Conservation (phyloP, 2,329 filamentous ascomycete species). For the Aquanectria penicillioides region DNA sequence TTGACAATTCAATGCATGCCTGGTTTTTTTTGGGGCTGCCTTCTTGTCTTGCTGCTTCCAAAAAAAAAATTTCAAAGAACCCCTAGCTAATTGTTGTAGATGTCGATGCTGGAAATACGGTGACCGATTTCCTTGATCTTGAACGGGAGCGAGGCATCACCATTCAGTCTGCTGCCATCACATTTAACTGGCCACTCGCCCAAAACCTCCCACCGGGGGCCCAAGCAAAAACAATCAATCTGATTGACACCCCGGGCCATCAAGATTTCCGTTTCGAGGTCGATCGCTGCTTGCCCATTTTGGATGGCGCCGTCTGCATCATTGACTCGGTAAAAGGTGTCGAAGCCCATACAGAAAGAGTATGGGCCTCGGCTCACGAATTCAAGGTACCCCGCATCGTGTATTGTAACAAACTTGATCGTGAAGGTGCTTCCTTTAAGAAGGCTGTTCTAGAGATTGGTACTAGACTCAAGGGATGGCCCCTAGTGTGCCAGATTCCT, state of each 20-base stretch:
- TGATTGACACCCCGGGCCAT: slow-evolving; percentile 96
- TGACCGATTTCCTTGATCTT: slow-evolving; percentile 95
- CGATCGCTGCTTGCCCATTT: slow-evolving; percentile 84
- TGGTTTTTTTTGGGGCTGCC: too few relatives aligned
- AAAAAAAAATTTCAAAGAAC: background rate
- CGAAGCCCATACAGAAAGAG: slow-evolving; percentile 95
- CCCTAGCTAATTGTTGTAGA: slow-evolving; percentile 58
- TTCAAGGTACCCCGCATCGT: slow-evolving; percentile 85
- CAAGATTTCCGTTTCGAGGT: slow-evolving; percentile 99
- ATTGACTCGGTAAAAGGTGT: slow-evolving; percentile 93
- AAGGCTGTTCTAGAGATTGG: slow-evolving; percentile 88
- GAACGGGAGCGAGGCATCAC: slow-evolving; percentile 94
- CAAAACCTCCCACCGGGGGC: slow-evolving; percentile 52
- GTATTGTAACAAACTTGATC: slow-evolving; percentile 83
- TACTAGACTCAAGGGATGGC: slow-evolving; percentile 81
- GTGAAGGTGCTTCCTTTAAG: slow-evolving; percentile 82
- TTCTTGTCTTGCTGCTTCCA: background rate
- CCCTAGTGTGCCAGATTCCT: slow-evolving; percentile 92
- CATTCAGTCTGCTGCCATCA: slow-evolving; percentile 96
- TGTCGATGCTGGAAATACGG: slow-evolving; percentile 95
- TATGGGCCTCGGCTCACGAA: slow-evolving; percentile 89
- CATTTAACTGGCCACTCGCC: slow-evolving; percentile 86
- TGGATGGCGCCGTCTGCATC: slow-evolving; percentile 93
- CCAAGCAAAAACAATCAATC: slow-evolving; percentile 77
- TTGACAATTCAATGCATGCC: background rate